These are phyloP conservation scores for Biscutella laevigata DNA, from an alignment of 441 rosid genomes.

Conservation along the genomic window DNA sequence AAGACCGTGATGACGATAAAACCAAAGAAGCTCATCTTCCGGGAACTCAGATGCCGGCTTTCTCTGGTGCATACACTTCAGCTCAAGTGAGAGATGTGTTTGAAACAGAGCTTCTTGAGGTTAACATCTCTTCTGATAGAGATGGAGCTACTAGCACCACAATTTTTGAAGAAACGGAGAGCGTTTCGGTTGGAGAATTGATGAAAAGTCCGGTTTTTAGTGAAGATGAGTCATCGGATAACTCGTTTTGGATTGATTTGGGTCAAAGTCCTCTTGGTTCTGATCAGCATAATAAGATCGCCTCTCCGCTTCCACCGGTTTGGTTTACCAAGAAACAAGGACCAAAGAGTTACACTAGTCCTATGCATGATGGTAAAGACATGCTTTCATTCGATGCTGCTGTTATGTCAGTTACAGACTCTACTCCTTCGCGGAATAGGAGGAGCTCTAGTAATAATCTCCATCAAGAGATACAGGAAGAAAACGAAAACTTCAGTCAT, in stretches of 20 bases:
- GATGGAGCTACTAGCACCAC: slow-evolving; percentile 69
- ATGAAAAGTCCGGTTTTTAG: slow-evolving; percentile 95
- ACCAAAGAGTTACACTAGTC: slow-evolving; percentile 65
- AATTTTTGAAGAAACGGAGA: slow-evolving; percentile 72
- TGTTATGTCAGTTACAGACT: slow-evolving; percentile 42
- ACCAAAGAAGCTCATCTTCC: slow-evolving; percentile 42
- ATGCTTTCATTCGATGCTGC: slow-evolving; percentile 92
- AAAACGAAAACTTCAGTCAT: slow-evolving; percentile 19
- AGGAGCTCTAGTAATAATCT: slow-evolving; percentile 20
- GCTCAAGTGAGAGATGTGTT: slow-evolving; percentile 88
- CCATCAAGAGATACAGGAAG: slow-evolving; percentile 67
- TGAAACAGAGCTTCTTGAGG: slow-evolving; percentile 73
- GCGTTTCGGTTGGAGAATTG: slow-evolving; percentile 80
- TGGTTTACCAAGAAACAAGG: slow-evolving; percentile 63
- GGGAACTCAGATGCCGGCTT: slow-evolving; percentile 77
- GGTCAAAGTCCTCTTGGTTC: slow-evolving; percentile 91
- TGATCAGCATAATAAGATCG: slow-evolving; percentile 41
- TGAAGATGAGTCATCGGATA: slow-evolving; percentile 80
- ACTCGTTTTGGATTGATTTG: slow-evolving; percentile 86
- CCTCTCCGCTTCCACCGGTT: slow-evolving; percentile 67
- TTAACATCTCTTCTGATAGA: slow-evolving; percentile 63
- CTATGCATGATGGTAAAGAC: slow-evolving; percentile 56
- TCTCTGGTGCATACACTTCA: slow-evolving; percentile 83
- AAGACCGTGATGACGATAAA: slow-evolving; percentile 41
- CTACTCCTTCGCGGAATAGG: slow-evolving; percentile 20